Conservation (phyloP, 352 stramenopile species). For the Globisporangium nodosum region DNA sequence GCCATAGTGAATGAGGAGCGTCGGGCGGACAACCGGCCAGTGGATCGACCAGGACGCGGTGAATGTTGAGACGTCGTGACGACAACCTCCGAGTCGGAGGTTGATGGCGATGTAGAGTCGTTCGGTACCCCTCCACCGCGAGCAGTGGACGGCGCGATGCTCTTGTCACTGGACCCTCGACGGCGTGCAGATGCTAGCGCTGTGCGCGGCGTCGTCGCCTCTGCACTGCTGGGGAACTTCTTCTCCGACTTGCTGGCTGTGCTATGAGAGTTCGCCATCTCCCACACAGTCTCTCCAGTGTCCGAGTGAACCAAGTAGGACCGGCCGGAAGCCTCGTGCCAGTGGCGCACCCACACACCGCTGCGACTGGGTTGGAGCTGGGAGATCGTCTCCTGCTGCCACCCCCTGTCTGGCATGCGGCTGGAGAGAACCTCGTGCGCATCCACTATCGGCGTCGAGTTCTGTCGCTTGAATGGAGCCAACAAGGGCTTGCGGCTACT, state of each 20-base stretch:
- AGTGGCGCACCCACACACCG: slow-evolving; percentile 58
- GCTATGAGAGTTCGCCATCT: slow-evolving; percentile 22
- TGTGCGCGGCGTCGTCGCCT: neutral
- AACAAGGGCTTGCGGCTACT: slow-evolving; percentile 9
- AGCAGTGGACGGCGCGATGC: neutral
- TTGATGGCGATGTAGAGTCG: slow-evolving; percentile 15
- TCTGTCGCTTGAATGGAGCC: neutral
- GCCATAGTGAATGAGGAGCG: neutral
- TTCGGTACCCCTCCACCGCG: neutral
- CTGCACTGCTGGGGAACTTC: neutral
- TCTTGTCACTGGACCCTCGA: slow-evolving; percentile 1
- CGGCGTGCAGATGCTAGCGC: slow-evolving; percentile 4
- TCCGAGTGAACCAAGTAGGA: slow-evolving; percentile 67
- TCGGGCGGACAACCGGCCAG: slow-evolving; percentile 4
- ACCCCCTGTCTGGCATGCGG: neutral
- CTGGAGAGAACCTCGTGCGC: slow-evolving; percentile 16
- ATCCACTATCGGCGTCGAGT: slow-evolving; percentile 14
- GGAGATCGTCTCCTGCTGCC: neutral
- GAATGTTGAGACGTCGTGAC: slow-evolving; percentile 14
- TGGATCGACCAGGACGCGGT: neutral
- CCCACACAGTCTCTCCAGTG: slow-evolving; percentile 65
- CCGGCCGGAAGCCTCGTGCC: slow-evolving; percentile 37
- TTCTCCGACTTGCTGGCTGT: neutral
- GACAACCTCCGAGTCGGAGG: slow-evolving; percentile 31
- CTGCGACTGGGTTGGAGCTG: slow-evolving; percentile 2